phyloP scores from a whole-genome alignment of 441 rosid species.

The Populus hybrid region DNA sequence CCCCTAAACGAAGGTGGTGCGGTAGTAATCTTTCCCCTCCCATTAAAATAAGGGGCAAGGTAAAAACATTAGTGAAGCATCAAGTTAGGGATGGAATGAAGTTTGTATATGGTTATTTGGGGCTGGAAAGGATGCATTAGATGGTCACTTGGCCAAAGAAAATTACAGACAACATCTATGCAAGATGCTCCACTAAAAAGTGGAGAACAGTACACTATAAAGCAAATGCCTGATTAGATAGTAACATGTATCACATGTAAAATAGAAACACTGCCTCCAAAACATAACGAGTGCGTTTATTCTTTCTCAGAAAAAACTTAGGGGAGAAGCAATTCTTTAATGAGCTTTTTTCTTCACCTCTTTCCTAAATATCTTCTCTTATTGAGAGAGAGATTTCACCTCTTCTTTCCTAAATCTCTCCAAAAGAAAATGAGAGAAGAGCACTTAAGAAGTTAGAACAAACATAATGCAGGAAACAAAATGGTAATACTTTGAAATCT shows the following conservation, averaged over 20 bases:
- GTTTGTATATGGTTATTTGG: neutral
- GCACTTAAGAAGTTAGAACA: no score
- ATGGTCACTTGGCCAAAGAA: neutral
- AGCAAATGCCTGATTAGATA: neutral
- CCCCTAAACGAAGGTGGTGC: neutral
- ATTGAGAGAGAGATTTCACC: no score
- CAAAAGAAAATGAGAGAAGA: no score
- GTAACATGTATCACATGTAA: neutral
- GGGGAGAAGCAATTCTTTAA: neutral
- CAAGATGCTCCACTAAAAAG: neutral
- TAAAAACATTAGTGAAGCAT: neutral
- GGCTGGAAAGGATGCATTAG: slow-evolving; percentile 2
- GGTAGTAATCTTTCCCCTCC: neutral
- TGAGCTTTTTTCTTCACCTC: neutral
- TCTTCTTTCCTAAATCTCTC: no score
- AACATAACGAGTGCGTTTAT: neutral
- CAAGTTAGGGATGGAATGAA: neutral
- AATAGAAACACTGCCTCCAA: neutral
- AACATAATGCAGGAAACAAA: no score
- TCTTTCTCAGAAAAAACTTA: neutral
- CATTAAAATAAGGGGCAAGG: neutral
- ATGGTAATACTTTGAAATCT: no score
- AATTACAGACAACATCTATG: neutral
- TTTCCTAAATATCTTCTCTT: neutral
- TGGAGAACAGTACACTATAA: neutral